These are phyloP conservation scores for Dioszegia aurantiaca DNA, from an alignment of 768 basidiomycete species.

Conservation along the genomic window DNA sequence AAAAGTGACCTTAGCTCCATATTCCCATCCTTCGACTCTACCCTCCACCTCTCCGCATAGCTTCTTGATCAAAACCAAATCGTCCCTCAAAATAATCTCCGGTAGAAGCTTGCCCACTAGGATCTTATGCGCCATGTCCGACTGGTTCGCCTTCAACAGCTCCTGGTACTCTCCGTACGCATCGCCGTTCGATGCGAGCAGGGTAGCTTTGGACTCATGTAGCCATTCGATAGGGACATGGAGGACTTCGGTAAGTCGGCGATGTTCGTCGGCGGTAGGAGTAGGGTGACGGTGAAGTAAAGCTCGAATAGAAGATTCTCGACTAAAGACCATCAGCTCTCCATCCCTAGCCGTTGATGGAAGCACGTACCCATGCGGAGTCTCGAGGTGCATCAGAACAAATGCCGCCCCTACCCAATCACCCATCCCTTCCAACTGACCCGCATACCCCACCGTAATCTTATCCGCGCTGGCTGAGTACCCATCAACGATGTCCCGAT, in stretches of 20 bases:
- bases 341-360: slow-evolving; percentile 8
- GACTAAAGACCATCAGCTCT: slow-evolving; percentile 57
- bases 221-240: slow-evolving; percentile 83
- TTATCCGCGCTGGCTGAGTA: slow-evolving; percentile 80
- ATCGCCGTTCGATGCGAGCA: slow-evolving; percentile 63
- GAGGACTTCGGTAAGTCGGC: slow-evolving; percentile 62
- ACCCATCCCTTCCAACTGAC: slow-evolving; percentile 75
- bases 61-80: slow-evolving; percentile 63
- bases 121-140: slow-evolving; percentile 73
- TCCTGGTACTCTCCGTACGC: slow-evolving; percentile 73
- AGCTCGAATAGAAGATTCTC: slow-evolving; percentile 77
- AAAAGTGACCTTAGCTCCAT: slow-evolving; percentile 73
- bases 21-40: slow-evolving; percentile 71
- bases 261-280: slow-evolving; percentile 33
- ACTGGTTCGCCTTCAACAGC: slow-evolving; percentile 67
- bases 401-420: slow-evolving; percentile 83
- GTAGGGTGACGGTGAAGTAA: slow-evolving; percentile 62
- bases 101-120: slow-evolving; percentile 83
- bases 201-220: slow-evolving; percentile 79
- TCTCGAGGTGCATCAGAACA: slow-evolving; percentile 83
- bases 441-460: slow-evolving; percentile 77
- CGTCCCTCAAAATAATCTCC: slow-evolving; percentile 73
- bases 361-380: slow-evolving; percentile 68
- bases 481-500: slow-evolving; percentile 61
- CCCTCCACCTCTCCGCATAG: slow-evolving; percentile 68